Percentiles rank a stretch among this genome's conserved stretches.
phyloP scores from a whole-genome alignment of 768 basidiomycete genomes.

The Suillus sp. region DNA sequence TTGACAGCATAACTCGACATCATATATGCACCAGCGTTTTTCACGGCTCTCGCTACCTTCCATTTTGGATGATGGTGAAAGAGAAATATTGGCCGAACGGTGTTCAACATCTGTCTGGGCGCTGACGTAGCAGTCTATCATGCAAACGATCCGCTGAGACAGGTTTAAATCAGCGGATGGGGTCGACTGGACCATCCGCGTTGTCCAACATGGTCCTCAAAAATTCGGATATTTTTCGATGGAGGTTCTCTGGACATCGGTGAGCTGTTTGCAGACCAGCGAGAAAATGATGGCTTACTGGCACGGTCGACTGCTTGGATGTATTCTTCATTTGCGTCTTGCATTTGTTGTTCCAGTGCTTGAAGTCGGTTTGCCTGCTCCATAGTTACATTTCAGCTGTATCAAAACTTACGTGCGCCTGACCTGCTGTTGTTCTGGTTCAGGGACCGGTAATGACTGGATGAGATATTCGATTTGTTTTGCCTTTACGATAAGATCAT shows the following conservation, averaged over 20 bases:
- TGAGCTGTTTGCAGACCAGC: not conserved
- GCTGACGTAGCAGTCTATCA: not conserved
- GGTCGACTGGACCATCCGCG: slow-evolving; percentile 36
- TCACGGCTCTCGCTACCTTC: not conserved
- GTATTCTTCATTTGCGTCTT: slow-evolving; percentile 75
- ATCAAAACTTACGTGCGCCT: slow-evolving; percentile 15
- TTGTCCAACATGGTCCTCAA: slow-evolving; percentile 59
- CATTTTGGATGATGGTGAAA: not conserved
- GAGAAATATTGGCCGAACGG: not conserved
- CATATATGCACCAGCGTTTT: not conserved
- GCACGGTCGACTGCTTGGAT: slow-evolving; percentile 69
- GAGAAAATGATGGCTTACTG: slow-evolving; percentile 50
- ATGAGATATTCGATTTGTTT: slow-evolving; percentile 90
- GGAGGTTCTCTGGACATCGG: slow-evolving; percentile 51
- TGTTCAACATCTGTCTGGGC: not conserved
- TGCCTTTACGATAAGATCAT: slow-evolving; percentile 81
- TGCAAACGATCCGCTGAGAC: not conserved
- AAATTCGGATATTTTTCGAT: slow-evolving; percentile 60
- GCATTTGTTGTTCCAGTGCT: slow-evolving; percentile 70
- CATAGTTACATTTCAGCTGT: slow-evolving; percentile 9
- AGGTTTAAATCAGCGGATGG: not conserved
- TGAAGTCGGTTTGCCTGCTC: slow-evolving; percentile 66
- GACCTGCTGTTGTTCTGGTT: slow-evolving; percentile 78
- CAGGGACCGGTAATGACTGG: slow-evolving; percentile 74
- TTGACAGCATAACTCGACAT: not conserved